Evolutionary conservation across 768 basidiomycete species (phyloP).

Genomic region (Trametopsis cervina): DNA sequence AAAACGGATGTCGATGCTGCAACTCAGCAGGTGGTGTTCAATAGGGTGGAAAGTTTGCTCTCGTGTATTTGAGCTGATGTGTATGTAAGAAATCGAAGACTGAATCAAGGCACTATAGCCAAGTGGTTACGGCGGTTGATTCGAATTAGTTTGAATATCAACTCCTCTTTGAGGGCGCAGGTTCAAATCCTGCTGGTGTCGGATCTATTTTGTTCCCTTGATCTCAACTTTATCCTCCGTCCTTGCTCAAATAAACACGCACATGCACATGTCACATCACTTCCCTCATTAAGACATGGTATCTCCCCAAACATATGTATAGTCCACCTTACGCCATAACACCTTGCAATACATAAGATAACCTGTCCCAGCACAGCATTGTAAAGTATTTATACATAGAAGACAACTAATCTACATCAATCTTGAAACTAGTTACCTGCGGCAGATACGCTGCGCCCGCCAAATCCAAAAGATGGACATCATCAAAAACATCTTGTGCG

Average conservation of each 20-base stretch:
- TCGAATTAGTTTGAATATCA: conserved; percentile 10
- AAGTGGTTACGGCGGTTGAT: conserved; percentile 14
- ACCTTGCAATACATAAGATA: too few species aligned
- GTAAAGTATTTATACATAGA: neutral
- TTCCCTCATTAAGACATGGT: too few species aligned
- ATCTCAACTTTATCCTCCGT: too few species aligned
- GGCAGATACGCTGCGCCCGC: conserved; percentile 86
- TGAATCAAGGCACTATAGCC: conserved; percentile 12
- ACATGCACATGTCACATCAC: too few species aligned
- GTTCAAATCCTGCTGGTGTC: conserved; percentile 12
- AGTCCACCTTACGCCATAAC: too few species aligned
- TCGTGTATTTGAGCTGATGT: conserved; percentile 5
- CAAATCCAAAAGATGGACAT: conserved; percentile 80
- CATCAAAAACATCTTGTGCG: conserved; percentile 76
- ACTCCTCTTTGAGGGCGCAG: conserved; percentile 13
- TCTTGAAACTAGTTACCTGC: conserved; percentile 39
- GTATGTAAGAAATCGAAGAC: too few species aligned
- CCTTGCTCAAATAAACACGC: too few species aligned
- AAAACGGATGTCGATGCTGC: conserved; percentile 28
- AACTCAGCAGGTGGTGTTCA: conserved; percentile 23
- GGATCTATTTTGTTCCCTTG: too few species aligned
- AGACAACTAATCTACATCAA: conserved; percentile 21
- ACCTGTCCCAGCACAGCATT: too few species aligned
- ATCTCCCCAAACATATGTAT: too few species aligned
- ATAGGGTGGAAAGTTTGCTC: conserved; percentile 2